Percentiles rank a stretch among this genome's conserved stretches.
phyloP scores from a whole-genome alignment of 306 rosid species.

The Spatholobus suberectus region DNA sequence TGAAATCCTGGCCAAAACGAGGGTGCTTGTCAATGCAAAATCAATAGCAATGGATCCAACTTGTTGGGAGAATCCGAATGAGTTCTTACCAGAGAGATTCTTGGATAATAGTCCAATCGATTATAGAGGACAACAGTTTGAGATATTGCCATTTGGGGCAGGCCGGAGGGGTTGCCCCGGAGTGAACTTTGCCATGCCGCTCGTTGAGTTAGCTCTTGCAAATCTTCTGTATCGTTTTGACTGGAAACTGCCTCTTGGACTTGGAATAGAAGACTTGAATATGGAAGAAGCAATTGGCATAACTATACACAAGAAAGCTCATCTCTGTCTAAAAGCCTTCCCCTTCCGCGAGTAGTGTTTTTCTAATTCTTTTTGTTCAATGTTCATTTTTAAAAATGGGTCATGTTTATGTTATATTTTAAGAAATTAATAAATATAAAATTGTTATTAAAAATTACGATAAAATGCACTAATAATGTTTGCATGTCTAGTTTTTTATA shows the following conservation, averaged over 20 bases:
- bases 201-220: conserved; percentile 50
- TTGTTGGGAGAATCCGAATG: conserved; percentile 51
- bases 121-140: conserved; percentile 51
- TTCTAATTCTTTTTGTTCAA: not conserved
- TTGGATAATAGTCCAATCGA: conserved; percentile 34
- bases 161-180: conserved; percentile 60
- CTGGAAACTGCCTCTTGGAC: conserved; percentile 53
- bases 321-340: conserved; percentile 3
- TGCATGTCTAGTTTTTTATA: no score
- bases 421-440: not conserved
- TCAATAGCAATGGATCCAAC: conserved; percentile 53
- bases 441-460: not conserved
- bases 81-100: conserved; percentile 62
- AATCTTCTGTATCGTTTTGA: conserved; percentile 55
- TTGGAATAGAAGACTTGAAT: conserved; percentile 45
- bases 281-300: conserved; percentile 57
- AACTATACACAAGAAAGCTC: conserved; percentile 43
- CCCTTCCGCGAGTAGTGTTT: not conserved
- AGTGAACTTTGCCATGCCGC: conserved; percentile 30
- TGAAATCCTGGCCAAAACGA: conserved; percentile 41
- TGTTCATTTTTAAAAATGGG: not conserved
- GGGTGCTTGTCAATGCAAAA: conserved; percentile 45
- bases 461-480: not conserved
- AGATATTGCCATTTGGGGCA: conserved; percentile 58
- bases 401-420: not conserved